Evolutionary conservation across 1,139 yeast genomes (phyloP).

Genomic region (Oligophagozyma castellii): DNA sequence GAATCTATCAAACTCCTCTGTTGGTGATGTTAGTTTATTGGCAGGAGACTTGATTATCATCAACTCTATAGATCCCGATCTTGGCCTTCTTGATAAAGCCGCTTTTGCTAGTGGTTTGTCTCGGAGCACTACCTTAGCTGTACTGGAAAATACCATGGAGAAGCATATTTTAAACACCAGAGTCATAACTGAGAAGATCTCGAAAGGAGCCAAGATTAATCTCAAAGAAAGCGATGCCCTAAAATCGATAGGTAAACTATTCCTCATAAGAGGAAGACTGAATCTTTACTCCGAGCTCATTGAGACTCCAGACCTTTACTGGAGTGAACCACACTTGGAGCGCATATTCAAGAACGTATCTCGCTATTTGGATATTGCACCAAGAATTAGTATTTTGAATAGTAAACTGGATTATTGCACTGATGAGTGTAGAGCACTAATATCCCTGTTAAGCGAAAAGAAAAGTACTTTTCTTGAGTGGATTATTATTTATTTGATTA

Average conservation of each 20-base stretch:
- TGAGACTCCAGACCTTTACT: conserved; percentile 84
- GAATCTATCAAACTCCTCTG: conserved; percentile 6
- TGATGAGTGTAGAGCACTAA: conserved; percentile 69
- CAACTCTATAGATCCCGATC: conserved; percentile 33
- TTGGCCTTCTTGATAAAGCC: conserved; percentile 57
- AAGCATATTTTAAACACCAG: conserved; percentile 49
- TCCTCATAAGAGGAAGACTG: conserved; percentile 64
- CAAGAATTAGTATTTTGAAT: conserved; percentile 67
- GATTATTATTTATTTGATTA: conserved; percentile 70
- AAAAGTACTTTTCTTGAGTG: conserved; percentile 71
- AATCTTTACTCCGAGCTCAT: conserved; percentile 80
- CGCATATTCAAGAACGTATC: conserved; percentile 59
- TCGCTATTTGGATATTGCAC: conserved; percentile 55
- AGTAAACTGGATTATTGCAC: conserved; percentile 81
- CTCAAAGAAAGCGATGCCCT: conserved; percentile 52
- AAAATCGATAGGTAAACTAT: conserved; percentile 56
- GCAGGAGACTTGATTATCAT: conserved; percentile 60
- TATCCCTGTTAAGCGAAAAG: conserved; percentile 62
- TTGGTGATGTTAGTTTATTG: conserved; percentile 22
- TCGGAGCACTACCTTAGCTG: conserved; percentile 71
- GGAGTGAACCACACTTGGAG: conserved; percentile 84
- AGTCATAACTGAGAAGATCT: conserved; percentile 48
- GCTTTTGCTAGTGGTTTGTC: conserved; percentile 85
- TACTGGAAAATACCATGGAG: conserved; percentile 62
- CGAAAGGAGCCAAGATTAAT: conserved; percentile 46